Percentiles rank a stretch among this genome's conserved stretches.
These are phyloP conservation scores for Acanthamoeba castellanii DNA, from an alignment of 208 protist genomes.

Conservation along the genomic window DNA sequence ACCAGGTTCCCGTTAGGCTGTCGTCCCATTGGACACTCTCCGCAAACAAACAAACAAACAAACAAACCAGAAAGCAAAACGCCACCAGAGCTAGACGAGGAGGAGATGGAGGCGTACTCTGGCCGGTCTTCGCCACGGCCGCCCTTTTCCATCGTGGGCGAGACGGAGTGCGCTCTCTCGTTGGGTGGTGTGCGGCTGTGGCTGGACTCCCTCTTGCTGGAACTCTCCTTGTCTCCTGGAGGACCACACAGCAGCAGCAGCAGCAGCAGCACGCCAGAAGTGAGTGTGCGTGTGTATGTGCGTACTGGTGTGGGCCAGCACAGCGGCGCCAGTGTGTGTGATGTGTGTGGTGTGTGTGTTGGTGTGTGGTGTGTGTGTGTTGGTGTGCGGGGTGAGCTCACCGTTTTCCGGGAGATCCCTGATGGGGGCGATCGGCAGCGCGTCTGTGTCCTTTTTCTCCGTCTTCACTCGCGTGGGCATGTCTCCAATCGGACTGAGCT, in stretches of 20 bases:
- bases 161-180: constrained; percentile 34
- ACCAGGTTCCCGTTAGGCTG: no score
- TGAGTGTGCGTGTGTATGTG: no score
- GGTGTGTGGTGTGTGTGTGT: no score
- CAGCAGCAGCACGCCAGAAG: no score
- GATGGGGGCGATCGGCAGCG: constrained; percentile 49
- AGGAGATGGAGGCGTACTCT: neutral
- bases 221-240: neutral
- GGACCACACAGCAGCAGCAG: no score
- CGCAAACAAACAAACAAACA: no score
- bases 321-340: no score
- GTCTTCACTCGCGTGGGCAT: constrained; percentile 19
- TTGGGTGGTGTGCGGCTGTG: constrained; percentile 7
- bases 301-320: no score
- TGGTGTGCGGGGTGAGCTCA: no score
- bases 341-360: no score
- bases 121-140: neutral
- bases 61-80: neutral
- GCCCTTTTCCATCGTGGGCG: constrained; percentile 21
- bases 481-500: constrained; percentile 45
- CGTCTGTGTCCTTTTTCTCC: constrained; percentile 21
- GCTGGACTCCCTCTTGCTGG: neutral
- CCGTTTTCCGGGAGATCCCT: constrained; percentile 22
- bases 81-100: no score
- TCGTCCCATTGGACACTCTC: no score